Evolutionary conservation across 2,329 filamentous ascomycete genomes (phyloP), one percentile per base, ranked within the genome.

Genomic region (Claviceps lovelessii): DNA sequence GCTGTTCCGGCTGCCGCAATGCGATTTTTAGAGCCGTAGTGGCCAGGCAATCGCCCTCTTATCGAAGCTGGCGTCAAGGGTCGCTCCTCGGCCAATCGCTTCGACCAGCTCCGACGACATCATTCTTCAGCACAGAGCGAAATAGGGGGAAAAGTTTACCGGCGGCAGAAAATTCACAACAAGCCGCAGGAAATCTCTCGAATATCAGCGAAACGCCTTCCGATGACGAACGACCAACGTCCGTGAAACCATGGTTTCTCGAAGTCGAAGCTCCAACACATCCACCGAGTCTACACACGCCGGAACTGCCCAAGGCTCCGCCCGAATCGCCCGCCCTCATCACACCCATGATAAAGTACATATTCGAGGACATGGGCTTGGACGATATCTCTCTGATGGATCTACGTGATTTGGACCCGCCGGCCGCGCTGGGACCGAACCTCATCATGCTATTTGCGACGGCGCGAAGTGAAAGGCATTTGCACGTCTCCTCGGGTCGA

Each of bases 391-490:
- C 77, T 1, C 70, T 98, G 6, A 75, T 95, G 50, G 93, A 98
- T 65, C 76, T 98, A 37, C 88, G 93, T 55, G 73, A 80, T 42
- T 76, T 97, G 51, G 87, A 96, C 62, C 90, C 90, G 0, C 87
- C 90, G 0, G 84, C 91, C 0, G 90, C 90, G 0, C 77, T 98
- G 1, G 93, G 93, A 1, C 81, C 88, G 2, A 90, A 91, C 62
- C 77, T 96, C 33, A 78, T 98, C 54, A 97, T 97, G 93, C 72
- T 98, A 35, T 82, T 98, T 59, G 90, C 86, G 45, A 95, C 90
- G 9, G 88, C 91, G 15, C 85, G 93, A 56, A 94, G 88, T 63
- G 88, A 96, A 68, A 90, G 91, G 53, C 93, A 98, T 72, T 75
- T 98, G 41, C 91, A 95, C 65, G 85, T 95, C 28, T 88, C 88